A percentile compares a stretch with the other conserved stretches of the same genome.
Conservation (phyloP, 768 basidiomycete species). For the Brasilioporus rufonigricans region DNA sequence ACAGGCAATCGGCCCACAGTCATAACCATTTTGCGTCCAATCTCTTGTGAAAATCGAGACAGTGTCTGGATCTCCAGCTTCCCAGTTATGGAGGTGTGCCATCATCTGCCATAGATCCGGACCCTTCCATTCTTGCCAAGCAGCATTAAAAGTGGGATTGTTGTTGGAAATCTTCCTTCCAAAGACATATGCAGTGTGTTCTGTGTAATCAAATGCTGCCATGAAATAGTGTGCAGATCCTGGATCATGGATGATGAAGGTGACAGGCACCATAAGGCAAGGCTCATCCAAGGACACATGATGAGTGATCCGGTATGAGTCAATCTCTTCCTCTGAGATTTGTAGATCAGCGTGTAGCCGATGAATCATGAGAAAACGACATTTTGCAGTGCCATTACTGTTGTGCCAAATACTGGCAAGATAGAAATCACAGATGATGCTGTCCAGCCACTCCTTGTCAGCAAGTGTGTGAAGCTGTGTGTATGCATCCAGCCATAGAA, state of each 20-base stretch:
- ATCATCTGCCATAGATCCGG: no score
- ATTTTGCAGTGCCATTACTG: neutral
- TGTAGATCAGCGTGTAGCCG: neutral
- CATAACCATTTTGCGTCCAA: neutral
- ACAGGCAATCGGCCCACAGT: neutral
- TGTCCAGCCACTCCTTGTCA: neutral
- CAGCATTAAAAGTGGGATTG: no score
- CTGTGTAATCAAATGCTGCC: neutral
- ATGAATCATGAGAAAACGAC: neutral
- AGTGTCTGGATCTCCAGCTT: no score
- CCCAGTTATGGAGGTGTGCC: no score
- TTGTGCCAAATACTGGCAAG: conserved; percentile 4
- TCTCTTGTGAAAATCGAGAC: neutral
- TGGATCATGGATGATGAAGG: neutral
- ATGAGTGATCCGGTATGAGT: neutral
- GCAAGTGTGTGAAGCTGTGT: neutral
- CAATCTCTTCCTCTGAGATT: neutral
- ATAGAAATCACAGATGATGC: conserved; percentile 1
- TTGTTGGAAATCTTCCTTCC: neutral
- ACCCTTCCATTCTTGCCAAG: no score
- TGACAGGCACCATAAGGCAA: neutral
- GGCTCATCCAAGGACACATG: neutral
- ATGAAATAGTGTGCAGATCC: neutral
- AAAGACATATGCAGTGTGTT: no score
- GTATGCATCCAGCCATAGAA: conserved; percentile 6